Conservation (phyloP, 129 eudicot species). For the Centrapalus pauciflorus region DNA sequence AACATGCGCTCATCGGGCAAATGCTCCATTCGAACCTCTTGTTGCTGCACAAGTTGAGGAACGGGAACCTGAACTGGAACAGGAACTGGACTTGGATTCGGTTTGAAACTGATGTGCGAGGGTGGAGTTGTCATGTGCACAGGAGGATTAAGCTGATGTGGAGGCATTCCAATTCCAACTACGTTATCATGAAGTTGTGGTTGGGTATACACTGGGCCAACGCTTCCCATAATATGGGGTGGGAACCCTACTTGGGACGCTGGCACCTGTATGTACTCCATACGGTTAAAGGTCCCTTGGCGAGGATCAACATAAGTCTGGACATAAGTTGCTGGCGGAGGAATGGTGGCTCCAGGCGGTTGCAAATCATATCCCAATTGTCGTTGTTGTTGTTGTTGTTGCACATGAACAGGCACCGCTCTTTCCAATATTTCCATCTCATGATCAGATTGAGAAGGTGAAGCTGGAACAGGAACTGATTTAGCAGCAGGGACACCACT, state of each 20-base stretch:
- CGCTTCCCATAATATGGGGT: constrained; percentile 42
- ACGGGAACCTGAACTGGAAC: constrained; percentile 16
- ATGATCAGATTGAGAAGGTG: constrained; percentile 40
- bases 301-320: constrained; percentile 59
- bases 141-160: constrained; percentile 58
- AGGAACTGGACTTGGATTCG: constrained; percentile 24
- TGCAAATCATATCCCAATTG: constrained; percentile 42
- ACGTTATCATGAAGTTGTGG: constrained; percentile 46
- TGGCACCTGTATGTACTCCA: constrained; percentile 53
- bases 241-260: constrained; percentile 63
- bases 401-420: constrained; percentile 39
- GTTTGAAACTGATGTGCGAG: constrained; percentile 43
- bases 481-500: constrained; percentile 29
- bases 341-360: constrained; percentile 39
- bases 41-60: constrained; percentile 40
- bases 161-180: constrained; percentile 32
- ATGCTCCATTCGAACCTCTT: constrained; percentile 48
- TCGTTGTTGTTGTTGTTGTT: constrained; percentile 25
- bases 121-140: constrained; percentile 55
- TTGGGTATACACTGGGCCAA: constrained; percentile 48
- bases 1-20: constrained; percentile 31
- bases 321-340: constrained; percentile 41
- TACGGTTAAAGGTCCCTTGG: constrained; percentile 45
- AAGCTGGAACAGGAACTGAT: constrained; percentile 26
- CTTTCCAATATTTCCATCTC: constrained; percentile 47